Evolutionary conservation across 352 stramenopile genomes (phyloP), one percentile per base, ranked within the genome.

Genomic region (Aphanomyces stellatus): DNA sequence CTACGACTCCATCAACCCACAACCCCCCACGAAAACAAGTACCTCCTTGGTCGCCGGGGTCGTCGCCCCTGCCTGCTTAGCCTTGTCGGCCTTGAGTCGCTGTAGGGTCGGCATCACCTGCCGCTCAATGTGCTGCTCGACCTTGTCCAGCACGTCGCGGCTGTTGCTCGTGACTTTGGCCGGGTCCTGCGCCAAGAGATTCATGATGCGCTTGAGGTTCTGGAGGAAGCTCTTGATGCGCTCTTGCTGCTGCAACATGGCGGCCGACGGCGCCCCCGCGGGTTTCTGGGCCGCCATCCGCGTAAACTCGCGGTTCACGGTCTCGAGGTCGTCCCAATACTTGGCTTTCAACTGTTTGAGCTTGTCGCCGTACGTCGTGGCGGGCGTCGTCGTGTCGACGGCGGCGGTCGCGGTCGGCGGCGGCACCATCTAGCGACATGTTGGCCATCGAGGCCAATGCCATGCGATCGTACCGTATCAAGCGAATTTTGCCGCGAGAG

Each of bases 261-360:
- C 35, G 13, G 19, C 27, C 4, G 53, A 15, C 40, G 84, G 88
- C 68, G 89, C 82, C 15, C 83, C 88, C 7, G 79, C 76, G 0
- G 80, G 81, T 46, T 91, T 91, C 67, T 93, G 81, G 65, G 90
- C 88, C 35, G 88, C 85, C 81, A 93, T 90, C 28, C 82, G 76
- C 53, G 90, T 82, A 62, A 93, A 91, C 63, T 93, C 85, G n/a
- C 78, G 79, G 55, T 91, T 89, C 25, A 91, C 85, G 51, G 90
- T 79, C 56, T 91, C 78, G 11, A 93, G 57, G 51, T 91, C 82
- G 31, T 93, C 80, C 82, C 82, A 93, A 51, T 93, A 91, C 67
- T 93, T 93, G 28, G 71, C 65, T 55, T 88, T 88, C 71, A 91
- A 77, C 62, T 90, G 78, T 60, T 84, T 85, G 19, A 90, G 73